phyloP scores from a whole-genome alignment of 345 rosid species.

The Cardamine chenopodiifolia region DNA sequence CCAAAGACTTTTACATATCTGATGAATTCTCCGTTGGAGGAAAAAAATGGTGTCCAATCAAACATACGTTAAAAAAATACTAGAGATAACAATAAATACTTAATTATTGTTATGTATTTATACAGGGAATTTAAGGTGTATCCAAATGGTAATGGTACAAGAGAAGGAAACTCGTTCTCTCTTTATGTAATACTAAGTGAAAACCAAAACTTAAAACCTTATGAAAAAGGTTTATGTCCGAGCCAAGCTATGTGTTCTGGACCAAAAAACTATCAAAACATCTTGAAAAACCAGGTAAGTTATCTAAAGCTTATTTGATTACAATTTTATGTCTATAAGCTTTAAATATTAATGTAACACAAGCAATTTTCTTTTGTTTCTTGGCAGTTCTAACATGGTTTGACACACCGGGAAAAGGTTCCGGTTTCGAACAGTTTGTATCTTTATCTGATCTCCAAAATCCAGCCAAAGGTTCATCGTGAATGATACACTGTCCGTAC shows the following conservation, averaged over 20 bases:
- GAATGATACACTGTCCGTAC: background rate
- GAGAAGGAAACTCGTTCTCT: slow-evolving; percentile 26
- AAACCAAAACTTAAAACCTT: slow-evolving; percentile 1
- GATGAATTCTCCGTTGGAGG: slow-evolving; percentile 20
- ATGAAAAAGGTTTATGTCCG: slow-evolving; percentile 23
- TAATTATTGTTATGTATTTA: background rate
- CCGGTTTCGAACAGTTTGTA: slow-evolving; percentile 18
- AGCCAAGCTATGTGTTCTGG: slow-evolving; percentile 25
- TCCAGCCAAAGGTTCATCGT: slow-evolving; percentile 25
- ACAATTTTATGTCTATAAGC: background rate
- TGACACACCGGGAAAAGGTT: background rate
- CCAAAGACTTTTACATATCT: slow-evolving; percentile 7
- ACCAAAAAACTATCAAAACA: slow-evolving; percentile 15
- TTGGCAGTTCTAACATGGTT: slow-evolving; percentile 23
- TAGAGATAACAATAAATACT: background rate
- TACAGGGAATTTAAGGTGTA: slow-evolving; percentile 21
- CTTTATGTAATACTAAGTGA: slow-evolving; percentile 11
- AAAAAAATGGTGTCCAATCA: background rate
- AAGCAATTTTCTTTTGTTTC: background rate
- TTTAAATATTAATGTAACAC: background rate
- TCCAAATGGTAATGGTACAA: slow-evolving; percentile 21
- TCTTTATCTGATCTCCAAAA: slow-evolving; percentile 10
- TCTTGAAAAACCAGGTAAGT: slow-evolving; percentile 18
- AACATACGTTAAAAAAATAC: background rate
- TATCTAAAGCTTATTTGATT: background rate